Percentiles rank a stretch among this genome's conserved stretches.
Conservation (phyloP, 2,329 filamentous ascomycete species). For the Aspergillus costaricaensis region DNA sequence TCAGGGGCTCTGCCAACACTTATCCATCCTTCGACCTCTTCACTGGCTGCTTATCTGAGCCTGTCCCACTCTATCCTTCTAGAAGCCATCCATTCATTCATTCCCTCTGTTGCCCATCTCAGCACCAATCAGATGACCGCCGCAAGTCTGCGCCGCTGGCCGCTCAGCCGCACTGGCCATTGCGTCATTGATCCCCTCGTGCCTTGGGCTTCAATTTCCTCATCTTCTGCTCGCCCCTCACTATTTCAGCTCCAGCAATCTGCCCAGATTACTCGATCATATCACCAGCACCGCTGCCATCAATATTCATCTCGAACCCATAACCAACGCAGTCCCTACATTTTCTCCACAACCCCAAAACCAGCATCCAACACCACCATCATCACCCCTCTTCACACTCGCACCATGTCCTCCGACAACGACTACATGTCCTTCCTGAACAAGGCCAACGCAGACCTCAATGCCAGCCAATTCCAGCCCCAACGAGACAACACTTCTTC, state of each 20-base stretch:
- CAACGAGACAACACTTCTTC: constrained; percentile 30
- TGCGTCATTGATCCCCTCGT: constrained; percentile 29
- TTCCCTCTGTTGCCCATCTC: neutral
- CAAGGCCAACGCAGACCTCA: constrained; percentile 75
- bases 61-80: neutral
- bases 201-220: constrained; percentile 16
- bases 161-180: constrained; percentile 20
- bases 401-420: constrained; percentile 64
- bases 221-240: neutral
- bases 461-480: constrained; percentile 30
- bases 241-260: neutral
- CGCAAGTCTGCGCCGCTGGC: constrained; percentile 17
- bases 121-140: constrained; percentile 4
- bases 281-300: neutral
- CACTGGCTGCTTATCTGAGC: neutral
- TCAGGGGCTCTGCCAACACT: neutral
- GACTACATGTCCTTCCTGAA: constrained; percentile 83
- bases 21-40: neutral
- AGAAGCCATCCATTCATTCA: neutral
- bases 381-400: constrained; percentile 1
- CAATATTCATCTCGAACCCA: neutral
- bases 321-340: neutral
- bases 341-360: neutral
- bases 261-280: neutral
- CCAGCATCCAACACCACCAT: neutral